Evolutionary conservation across 2,329 filamentous ascomycete genomes (phyloP).

Genomic region (Fonsecaea pugnacius): DNA sequence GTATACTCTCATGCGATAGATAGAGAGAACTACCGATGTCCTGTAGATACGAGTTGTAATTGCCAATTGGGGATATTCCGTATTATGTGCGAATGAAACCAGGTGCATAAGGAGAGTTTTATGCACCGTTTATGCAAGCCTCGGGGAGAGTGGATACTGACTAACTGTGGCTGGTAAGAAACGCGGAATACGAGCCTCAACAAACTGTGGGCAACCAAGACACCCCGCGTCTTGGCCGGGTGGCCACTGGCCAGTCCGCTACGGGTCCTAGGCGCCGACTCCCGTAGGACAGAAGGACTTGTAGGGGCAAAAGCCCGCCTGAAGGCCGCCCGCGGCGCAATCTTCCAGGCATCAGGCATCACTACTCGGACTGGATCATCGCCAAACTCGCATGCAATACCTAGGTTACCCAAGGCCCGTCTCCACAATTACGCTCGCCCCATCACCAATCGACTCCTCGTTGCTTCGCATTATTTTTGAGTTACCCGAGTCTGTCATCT

Average conservation of each 20-base stretch:
- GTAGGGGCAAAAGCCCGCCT: background rate
- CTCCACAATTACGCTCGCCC: background rate
- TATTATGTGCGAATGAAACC: background rate
- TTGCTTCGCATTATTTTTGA: background rate
- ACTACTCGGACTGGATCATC: background rate
- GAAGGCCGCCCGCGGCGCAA: background rate
- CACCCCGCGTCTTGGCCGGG: background rate
- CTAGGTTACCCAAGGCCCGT: background rate
- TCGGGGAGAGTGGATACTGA: background rate
- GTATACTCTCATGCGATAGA: background rate
- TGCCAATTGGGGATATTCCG: background rate
- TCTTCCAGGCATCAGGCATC: background rate
- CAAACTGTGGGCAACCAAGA: background rate
- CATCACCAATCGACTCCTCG: background rate
- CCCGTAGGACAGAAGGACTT: too few species aligned
- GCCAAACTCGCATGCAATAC: background rate
- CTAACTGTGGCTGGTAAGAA: slow-evolving; percentile 4
- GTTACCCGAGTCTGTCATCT: background rate
- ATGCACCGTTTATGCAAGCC: slow-evolving; percentile 7
- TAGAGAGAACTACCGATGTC: background rate
- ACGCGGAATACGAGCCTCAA: slow-evolving; percentile 3
- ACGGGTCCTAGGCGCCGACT: too few species aligned
- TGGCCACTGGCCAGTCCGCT: too few species aligned
- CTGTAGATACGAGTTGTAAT: background rate
- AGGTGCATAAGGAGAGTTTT: background rate